Conservation (phyloP, 192 early-diverging fungal species). For the Piromyces sp. region DNA sequence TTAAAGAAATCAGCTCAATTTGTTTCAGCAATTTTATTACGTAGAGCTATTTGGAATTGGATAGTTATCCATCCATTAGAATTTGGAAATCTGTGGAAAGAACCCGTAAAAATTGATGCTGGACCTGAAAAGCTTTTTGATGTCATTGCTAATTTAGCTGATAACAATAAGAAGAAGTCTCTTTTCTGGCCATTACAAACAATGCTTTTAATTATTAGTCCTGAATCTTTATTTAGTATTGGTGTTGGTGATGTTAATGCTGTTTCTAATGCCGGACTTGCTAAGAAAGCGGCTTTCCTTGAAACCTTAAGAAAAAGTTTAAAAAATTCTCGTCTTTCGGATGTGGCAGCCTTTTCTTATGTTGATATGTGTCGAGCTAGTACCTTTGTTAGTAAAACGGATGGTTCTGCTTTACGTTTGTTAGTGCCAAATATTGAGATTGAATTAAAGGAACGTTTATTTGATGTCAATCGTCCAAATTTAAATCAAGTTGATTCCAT, state of each 20-base stretch:
- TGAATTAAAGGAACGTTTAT: slow-evolving; percentile 51
- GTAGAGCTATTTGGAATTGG: slow-evolving; percentile 82
- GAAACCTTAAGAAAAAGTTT: slow-evolving; percentile 31
- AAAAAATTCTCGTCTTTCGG: slow-evolving; percentile 29
- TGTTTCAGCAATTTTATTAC: slow-evolving; percentile 52
- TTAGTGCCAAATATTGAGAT: slow-evolving; percentile 56
- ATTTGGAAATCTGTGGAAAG: slow-evolving; percentile 57
- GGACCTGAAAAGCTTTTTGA: slow-evolving; percentile 62
- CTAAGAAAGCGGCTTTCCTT: slow-evolving; percentile 22
- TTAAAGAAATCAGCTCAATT: slow-evolving; percentile 39
- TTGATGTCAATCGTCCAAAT: slow-evolving; percentile 29
- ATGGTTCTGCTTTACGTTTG: slow-evolving; percentile 36
- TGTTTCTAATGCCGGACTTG: not conserved
- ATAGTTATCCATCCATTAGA: slow-evolving; percentile 71
- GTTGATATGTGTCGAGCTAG: slow-evolving; percentile 58
- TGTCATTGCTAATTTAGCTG: slow-evolving; percentile 39
- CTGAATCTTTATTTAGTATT: slow-evolving; percentile 51
- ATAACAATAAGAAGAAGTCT: slow-evolving; percentile 43
- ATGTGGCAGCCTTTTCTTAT: slow-evolving; percentile 50
- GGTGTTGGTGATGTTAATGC: slow-evolving; percentile 12
- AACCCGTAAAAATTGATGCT: slow-evolving; percentile 34
- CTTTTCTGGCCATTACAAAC: slow-evolving; percentile 77
- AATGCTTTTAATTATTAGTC: slow-evolving; percentile 69
- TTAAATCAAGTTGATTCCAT: slow-evolving; percentile 25
- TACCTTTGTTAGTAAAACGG: slow-evolving; percentile 43